These are phyloP conservation scores for Kuraishia borneana DNA, from an alignment of 805 yeast species.

Conservation along the genomic window DNA sequence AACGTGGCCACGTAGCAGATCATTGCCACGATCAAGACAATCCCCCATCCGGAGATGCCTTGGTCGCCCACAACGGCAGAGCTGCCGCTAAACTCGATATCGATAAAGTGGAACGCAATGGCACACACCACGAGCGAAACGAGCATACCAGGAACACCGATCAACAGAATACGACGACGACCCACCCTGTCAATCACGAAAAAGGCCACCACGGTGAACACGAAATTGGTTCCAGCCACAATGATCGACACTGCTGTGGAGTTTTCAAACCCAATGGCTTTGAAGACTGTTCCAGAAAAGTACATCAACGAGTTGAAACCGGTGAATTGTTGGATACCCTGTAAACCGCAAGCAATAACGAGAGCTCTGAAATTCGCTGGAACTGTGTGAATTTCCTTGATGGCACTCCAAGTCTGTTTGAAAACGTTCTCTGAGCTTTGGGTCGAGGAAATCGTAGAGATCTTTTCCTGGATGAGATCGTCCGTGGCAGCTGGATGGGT, in stretches of 20 bases:
- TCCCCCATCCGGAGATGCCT: constrained; percentile 75
- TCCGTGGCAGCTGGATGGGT: constrained; percentile 57
- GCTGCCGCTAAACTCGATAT: constrained; percentile 41
- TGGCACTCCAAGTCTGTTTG: constrained; percentile 44
- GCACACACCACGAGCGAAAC: constrained; percentile 70
- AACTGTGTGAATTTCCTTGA: constrained; percentile 49
- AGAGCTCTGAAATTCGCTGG: constrained; percentile 85
- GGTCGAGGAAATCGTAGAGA: constrained; percentile 48
- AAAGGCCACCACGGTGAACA: constrained; percentile 79
- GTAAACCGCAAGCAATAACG: constrained; percentile 83
- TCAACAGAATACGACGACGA: constrained; percentile 68
- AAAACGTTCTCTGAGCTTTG: constrained; percentile 35
- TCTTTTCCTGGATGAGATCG: constrained; percentile 51
- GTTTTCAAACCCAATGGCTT: constrained; percentile 79
- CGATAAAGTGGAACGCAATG: constrained; percentile 82
- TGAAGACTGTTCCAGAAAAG: constrained; percentile 85
- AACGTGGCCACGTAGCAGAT: constrained; percentile 81
- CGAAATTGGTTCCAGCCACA: constrained; percentile 89
- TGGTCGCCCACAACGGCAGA: constrained; percentile 28
- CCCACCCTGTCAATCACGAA: constrained; percentile 82
- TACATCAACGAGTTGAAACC: constrained; percentile 97
- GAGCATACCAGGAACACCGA: constrained; percentile 82
- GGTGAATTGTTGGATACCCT: constrained; percentile 93
- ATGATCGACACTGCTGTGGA: constrained; percentile 93
- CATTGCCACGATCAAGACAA: constrained; percentile 76